These are phyloP conservation scores for Magnusiomyces tetraspermus DNA, from an alignment of 1,139 yeast species.

Conservation along the genomic window DNA sequence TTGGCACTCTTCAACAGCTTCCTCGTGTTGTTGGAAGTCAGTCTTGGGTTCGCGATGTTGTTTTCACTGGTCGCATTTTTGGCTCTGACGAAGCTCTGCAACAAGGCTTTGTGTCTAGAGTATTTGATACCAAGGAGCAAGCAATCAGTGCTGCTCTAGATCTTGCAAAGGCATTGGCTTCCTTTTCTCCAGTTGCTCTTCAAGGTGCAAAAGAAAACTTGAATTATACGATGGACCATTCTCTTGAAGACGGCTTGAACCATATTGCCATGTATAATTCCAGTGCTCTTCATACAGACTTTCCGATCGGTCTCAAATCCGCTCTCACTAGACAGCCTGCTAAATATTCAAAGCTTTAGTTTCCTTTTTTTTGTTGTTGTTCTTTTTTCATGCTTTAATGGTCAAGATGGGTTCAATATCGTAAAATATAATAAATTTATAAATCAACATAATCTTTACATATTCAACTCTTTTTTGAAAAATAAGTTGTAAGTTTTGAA, in stretches of 20 bases:
- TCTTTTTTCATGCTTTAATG: too few relatives aligned
- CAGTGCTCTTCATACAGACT: conserved; percentile 34
- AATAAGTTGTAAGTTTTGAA: background rate
- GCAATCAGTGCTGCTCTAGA: conserved; percentile 45
- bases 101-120: conserved; percentile 46
- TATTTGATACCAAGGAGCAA: conserved; percentile 40
- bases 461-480: background rate
- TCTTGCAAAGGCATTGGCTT: conserved; percentile 44
- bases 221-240: conserved; percentile 42
- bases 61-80: conserved; percentile 55
- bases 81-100: conserved; percentile 46
- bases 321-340: conserved; percentile 28
- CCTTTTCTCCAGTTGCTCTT: conserved; percentile 50
- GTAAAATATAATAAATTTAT: too few relatives aligned
- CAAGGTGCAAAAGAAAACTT: conserved; percentile 55
- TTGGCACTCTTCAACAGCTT: conserved; percentile 65
- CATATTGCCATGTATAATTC: conserved; percentile 49
- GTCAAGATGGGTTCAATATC: too few relatives aligned
- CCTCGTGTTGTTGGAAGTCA: conserved; percentile 47
- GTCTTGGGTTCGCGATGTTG: conserved; percentile 52
- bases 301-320: conserved; percentile 27
- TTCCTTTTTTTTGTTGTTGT: background rate
- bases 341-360: conserved; percentile 24
- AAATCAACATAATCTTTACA: background rate
- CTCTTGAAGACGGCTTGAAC: conserved; percentile 42